Conservation (phyloP, 2,329 filamentous ascomycete genomes). For the Didymella keratinophila region DNA sequence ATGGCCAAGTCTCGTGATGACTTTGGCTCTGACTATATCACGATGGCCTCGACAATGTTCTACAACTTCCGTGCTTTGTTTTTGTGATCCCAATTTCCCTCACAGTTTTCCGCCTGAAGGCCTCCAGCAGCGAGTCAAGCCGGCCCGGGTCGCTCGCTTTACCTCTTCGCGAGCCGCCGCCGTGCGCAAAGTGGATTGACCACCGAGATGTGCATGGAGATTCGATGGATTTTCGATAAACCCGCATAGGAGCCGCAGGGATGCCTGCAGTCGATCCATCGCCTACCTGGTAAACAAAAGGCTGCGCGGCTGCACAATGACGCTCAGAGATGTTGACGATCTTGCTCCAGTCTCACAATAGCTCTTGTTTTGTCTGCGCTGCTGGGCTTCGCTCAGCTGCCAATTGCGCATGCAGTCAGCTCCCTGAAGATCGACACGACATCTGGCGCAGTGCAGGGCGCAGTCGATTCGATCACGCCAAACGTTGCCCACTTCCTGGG, state of each 20-base stretch:
- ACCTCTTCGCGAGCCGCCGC: conserved; percentile 9
- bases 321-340: neutral
- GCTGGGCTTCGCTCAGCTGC: conserved; percentile 21
- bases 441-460: conserved; percentile 43
- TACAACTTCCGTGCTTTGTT: neutral
- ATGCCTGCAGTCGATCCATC: conserved; percentile 17
- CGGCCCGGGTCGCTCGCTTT: conserved; percentile 4
- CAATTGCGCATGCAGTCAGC: conserved; percentile 22
- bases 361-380: conserved; percentile 18
- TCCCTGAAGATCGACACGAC: conserved; percentile 36
- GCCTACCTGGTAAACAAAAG: conserved; percentile 11
- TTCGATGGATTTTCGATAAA: conserved; percentile 9
- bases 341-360: conserved; percentile 17
- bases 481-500: conserved; percentile 51
- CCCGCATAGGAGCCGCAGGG: conserved; percentile 1
- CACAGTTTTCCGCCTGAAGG: conserved; percentile 10
- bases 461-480: conserved; percentile 45
- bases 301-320: neutral
- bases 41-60: neutral
- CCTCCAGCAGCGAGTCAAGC: conserved; percentile 5
- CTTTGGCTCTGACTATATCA: neutral
- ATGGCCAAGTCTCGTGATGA: conserved; percentile 3
- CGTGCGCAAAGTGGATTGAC: conserved; percentile 13
- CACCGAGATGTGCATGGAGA: conserved; percentile 6
- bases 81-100: conserved; percentile 1